These are phyloP conservation scores for Penicillium robsamsonii DNA, from an alignment of 495 filamentous ascomycete species.

Conservation along the genomic window DNA sequence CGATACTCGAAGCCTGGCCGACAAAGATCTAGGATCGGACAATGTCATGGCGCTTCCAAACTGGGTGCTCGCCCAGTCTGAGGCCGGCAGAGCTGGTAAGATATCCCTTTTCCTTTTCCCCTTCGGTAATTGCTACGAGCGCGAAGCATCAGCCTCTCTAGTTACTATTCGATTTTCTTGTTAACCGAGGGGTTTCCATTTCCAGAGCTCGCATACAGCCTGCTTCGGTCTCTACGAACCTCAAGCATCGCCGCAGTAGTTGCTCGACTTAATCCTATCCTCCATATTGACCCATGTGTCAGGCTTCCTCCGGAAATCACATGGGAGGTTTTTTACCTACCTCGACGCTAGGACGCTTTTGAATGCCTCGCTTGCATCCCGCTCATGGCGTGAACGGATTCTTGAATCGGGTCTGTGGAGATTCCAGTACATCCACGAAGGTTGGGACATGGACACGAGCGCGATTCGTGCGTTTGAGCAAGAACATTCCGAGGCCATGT, in stretches of 20 bases:
- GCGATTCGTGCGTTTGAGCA: constrained; percentile 70
- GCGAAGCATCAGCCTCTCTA: neutral
- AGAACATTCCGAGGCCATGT: constrained; percentile 44
- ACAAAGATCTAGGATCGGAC: constrained; percentile 41
- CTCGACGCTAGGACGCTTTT: constrained; percentile 75
- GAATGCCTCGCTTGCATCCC: constrained; percentile 71
- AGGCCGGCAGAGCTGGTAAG: constrained; percentile 56
- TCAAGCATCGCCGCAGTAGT: constrained; percentile 75
- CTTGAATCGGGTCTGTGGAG: constrained; percentile 84
- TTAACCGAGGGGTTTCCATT: constrained; percentile 10
- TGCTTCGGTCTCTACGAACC: constrained; percentile 72
- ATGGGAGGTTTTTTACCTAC: constrained; percentile 78
- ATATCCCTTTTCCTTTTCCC: neutral
- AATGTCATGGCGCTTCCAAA: constrained; percentile 48
- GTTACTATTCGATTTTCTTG: neutral
- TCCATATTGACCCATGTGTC: constrained; percentile 87
- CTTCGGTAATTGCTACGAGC: neutral
- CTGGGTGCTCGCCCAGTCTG: constrained; percentile 52
- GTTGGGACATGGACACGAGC: constrained; percentile 70
- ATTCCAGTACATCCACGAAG: constrained; percentile 73
- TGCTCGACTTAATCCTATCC: constrained; percentile 67
- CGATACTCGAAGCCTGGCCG: constrained; percentile 57
- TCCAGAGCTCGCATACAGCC: constrained; percentile 49
- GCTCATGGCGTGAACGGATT: constrained; percentile 78
- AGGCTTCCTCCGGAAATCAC: constrained; percentile 86